Percentiles rank a stretch among this genome's conserved stretches.
These are phyloP conservation scores for Sarcomyxa edulis DNA, from an alignment of 768 basidiomycete genomes.

Conservation along the genomic window DNA sequence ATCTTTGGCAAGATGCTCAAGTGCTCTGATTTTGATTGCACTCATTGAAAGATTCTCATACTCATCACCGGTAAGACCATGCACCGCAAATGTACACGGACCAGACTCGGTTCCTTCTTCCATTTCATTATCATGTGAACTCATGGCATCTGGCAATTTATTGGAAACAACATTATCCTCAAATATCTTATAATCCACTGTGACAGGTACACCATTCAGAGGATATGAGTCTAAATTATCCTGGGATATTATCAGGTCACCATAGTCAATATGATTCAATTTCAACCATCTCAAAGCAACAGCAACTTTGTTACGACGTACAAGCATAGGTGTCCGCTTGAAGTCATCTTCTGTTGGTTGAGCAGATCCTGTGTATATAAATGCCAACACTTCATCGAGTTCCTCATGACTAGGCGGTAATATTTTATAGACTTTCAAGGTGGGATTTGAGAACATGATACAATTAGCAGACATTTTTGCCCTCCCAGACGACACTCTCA, in stretches of 20 bases:
- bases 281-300: conserved; percentile 27
- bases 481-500: conserved; percentile 18
- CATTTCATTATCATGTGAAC: conserved; percentile 8
- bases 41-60: conserved; percentile 8
- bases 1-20: conserved; percentile 13
- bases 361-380: conserved; percentile 23
- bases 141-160: conserved; percentile 7
- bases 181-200: conserved; percentile 20
- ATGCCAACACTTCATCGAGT: conserved; percentile 24
- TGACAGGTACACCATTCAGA: conserved; percentile 15
- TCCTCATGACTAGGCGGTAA: conserved; percentile 26
- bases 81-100: conserved; percentile 29
- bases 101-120: conserved; percentile 20
- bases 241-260: conserved; percentile 21
- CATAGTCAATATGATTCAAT: conserved; percentile 26
- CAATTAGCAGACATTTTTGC: too few species aligned
- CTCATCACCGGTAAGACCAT: conserved; percentile 24
- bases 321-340: conserved; percentile 23
- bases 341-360: conserved; percentile 22
- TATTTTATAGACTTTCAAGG: conserved; percentile 20
- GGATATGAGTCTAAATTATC: conserved; percentile 18
- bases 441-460: conserved; percentile 22
- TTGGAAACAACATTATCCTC: neutral
- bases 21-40: conserved; percentile 15
- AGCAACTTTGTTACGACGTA: conserved; percentile 16